Base-by-base conservation (phyloP, 202 grass and related monocot species). In the Saccharum hybrid region DNA sequence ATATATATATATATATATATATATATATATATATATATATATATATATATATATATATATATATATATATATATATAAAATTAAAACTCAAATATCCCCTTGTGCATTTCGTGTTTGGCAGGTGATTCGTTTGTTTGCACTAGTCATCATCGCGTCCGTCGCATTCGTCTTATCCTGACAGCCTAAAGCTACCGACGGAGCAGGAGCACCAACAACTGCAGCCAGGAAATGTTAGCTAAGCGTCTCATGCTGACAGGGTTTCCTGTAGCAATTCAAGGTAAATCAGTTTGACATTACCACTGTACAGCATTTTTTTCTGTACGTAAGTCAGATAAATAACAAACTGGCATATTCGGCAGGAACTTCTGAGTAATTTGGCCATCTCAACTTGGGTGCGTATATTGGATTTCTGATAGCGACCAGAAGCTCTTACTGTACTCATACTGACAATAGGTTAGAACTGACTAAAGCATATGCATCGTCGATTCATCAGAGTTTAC, bases 101-200 rank as follows among this genome's bases (percentile, higher is more conserved):
- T 28, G 22, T 61, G n/a, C 22, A 56, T 5, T 22, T 22, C 65
- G 6, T 60, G 31, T 82, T 83, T 41, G 57, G 70, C 86, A 97
- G 94, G 84, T 66, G 76, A 80, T 82, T 63, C 81, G 82, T 78
- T 51, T 71, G 46, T 45, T 77, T 57, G 48, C 66, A 19, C 46
- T 83, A 45, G 64, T 86, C 8, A 18, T 68, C 38, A 13, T 94
- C 4, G 79, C 65, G 26, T 68, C 38, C 19, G 78, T 68, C 68
- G 75, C 82, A 63, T 86, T 91, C 41, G 46, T 84, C 73, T 78
- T 97, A 49, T 80, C 86, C 63, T 93, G 83, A 91, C 38, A 87
- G 81, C 40, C 66, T 86, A 79, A 79, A 76, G 64, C 57, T 77
- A 57, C 72, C 11, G 70, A 82, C 64, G 4, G 31, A 40, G 40